Conservation (phyloP, 2,329 filamentous ascomycete species). For the Fusarium sp. region DNA sequence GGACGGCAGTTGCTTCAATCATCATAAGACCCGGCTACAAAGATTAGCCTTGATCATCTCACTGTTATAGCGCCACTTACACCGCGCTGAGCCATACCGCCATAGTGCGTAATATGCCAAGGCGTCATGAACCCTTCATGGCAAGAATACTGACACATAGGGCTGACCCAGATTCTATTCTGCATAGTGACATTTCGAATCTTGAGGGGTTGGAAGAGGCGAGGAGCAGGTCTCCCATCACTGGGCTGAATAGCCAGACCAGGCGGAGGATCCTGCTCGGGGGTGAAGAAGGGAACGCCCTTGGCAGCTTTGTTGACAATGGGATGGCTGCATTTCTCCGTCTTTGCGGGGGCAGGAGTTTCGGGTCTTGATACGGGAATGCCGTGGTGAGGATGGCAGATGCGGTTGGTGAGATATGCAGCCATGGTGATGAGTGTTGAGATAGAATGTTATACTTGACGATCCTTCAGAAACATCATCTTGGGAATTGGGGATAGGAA, state of each 20-base stretch:
- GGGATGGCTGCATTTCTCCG: constrained; percentile 33
- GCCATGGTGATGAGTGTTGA: constrained; percentile 32
- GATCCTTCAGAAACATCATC: not conserved
- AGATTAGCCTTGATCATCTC: constrained; percentile 35
- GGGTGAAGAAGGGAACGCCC: constrained; percentile 58
- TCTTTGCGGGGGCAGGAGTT: constrained; percentile 35
- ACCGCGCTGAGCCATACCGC: constrained; percentile 75
- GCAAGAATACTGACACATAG: constrained; percentile 59
- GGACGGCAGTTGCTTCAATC: constrained; percentile 75
- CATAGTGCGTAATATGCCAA: constrained; percentile 79
- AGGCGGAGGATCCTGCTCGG: constrained; percentile 54
- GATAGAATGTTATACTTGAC: not conserved
- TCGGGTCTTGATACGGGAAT: constrained; percentile 38
- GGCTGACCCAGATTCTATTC: constrained; percentile 58
- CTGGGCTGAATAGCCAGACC: constrained; percentile 55
- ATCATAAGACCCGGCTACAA: constrained; percentile 66
- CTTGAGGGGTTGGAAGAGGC: constrained; percentile 58
- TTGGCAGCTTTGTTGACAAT: constrained; percentile 42
- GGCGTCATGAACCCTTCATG: constrained; percentile 68
- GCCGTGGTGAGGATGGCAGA: constrained; percentile 42
- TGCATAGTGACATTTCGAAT: constrained; percentile 56
- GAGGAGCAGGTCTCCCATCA: constrained; percentile 60
- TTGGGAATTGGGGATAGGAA: not conserved
- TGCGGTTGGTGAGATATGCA: constrained; percentile 41
- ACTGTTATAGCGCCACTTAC: constrained; percentile 44